These are phyloP conservation scores for Pyrus hybrid DNA, from an alignment of 331 rosid species.

Conservation along the genomic window DNA sequence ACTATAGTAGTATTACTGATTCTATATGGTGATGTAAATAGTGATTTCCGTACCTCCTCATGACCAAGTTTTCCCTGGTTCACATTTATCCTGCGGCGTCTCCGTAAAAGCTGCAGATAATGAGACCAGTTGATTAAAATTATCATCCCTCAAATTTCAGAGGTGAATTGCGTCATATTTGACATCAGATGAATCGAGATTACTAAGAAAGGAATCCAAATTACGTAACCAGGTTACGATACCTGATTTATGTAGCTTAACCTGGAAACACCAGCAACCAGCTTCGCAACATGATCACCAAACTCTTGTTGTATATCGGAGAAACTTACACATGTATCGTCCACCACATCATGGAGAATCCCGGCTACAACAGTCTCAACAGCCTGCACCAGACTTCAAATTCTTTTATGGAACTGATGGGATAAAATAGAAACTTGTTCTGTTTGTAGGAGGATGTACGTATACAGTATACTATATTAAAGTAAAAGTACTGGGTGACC, in stretches of 20 bases:
- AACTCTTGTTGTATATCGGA: slow-evolving; percentile 59
- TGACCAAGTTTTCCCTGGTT: slow-evolving; percentile 61
- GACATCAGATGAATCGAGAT: not conserved
- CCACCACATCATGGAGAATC: slow-evolving; percentile 90
- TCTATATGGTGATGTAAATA: not conserved
- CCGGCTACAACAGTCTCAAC: slow-evolving; percentile 93
- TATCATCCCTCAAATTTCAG: not conserved
- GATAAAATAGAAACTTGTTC: not conserved
- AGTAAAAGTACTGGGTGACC: not conserved
- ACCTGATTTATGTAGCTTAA: slow-evolving; percentile 95
- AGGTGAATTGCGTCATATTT: not conserved
- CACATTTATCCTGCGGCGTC: slow-evolving; percentile 73
- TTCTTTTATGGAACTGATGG: slow-evolving; percentile 5
- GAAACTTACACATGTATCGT: slow-evolving; percentile 73
- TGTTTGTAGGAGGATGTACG: not conserved
- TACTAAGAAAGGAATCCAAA: not conserved
- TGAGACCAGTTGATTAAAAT: not conserved
- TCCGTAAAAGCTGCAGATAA: slow-evolving; percentile 68
- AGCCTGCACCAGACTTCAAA: slow-evolving; percentile 55
- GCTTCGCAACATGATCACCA: slow-evolving; percentile 73
- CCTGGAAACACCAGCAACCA: slow-evolving; percentile 93
- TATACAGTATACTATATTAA: not conserved
- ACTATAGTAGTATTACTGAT: not conserved
- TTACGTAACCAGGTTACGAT: not conserved
- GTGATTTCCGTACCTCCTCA: slow-evolving; percentile 65